Percentiles rank a stretch among this genome's conserved stretches.
phyloP scores from a whole-genome alignment of 371 early-diverging fungal genomes.

The Mortierella sp. region DNA sequence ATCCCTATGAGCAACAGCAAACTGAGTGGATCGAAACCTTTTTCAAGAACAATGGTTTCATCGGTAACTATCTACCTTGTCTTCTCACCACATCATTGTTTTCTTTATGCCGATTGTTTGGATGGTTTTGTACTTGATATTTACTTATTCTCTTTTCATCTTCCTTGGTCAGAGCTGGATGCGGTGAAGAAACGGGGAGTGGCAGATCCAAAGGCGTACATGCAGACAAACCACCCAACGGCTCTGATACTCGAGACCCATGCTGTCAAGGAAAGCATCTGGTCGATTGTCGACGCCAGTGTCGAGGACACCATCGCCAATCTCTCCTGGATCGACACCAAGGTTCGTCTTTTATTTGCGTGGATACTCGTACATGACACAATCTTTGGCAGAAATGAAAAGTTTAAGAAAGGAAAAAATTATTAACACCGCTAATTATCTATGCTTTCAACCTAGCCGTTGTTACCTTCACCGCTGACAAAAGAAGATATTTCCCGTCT shows the following conservation, averaged over 20 bases:
- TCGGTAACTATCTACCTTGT: constrained; percentile 48
- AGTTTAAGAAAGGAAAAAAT: no score
- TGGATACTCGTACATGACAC: no score
- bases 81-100: no score
- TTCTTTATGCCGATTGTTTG: no score
- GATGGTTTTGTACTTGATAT: no score
- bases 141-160: neutral
- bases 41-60: constrained; percentile 52
- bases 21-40: constrained; percentile 51
- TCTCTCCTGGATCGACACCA: constrained; percentile 52
- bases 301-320: constrained; percentile 49
- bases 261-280: constrained; percentile 49
- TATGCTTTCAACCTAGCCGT: constrained; percentile 16
- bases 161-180: constrained; percentile 25
- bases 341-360: no score
- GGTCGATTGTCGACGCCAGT: constrained; percentile 54
- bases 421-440: neutral
- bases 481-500: constrained; percentile 37
- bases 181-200: constrained; percentile 38
- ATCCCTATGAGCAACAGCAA: constrained; percentile 45
- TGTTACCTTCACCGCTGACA: constrained; percentile 48
- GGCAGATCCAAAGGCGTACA: constrained; percentile 38
- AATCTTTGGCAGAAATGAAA: neutral
- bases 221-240: constrained; percentile 37
- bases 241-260: constrained; percentile 41